Evolutionary conservation across 306 rosid genomes (phyloP).

Genomic region (Citrullus mucosospermus): DNA sequence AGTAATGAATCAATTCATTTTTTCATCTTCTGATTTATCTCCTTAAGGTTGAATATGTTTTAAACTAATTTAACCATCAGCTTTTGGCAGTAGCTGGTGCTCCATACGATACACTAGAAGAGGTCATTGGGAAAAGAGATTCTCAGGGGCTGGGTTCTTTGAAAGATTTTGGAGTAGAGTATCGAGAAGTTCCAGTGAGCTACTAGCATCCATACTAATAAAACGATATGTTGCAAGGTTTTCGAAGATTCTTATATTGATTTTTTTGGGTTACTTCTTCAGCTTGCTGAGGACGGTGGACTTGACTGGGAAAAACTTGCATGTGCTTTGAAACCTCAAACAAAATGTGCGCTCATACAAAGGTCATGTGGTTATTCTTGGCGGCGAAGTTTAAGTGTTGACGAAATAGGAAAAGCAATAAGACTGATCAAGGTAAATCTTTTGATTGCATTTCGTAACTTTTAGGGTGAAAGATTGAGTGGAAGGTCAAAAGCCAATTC

Average conservation of each 20-base stretch:
- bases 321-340: constrained; percentile 53
- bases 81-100: constrained; percentile 98
- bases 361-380: constrained; percentile 95
- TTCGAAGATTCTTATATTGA: not conserved
- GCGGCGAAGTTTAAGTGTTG: constrained; percentile 80
- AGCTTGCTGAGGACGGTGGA: constrained; percentile 82
- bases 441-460: not conserved
- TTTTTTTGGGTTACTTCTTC: constrained; percentile 9
- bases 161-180: constrained; percentile 77
- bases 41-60: constrained; percentile 11
- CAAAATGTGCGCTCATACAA: constrained; percentile 86
- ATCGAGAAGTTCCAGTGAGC: constrained; percentile 86
- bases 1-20: constrained; percentile 1
- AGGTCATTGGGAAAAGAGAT: constrained; percentile 88
- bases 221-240: not conserved
- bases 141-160: constrained; percentile 74
- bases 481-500: not conserved
- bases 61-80: constrained; percentile 53
- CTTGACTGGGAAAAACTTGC: constrained; percentile 65
- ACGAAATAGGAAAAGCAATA: constrained; percentile 59
- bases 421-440: constrained; percentile 60
- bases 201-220: not conserved
- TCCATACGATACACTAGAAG: constrained; percentile 91
- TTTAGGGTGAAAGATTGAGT: not conserved
- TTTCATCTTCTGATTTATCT: not conserved